phyloP scores from a whole-genome alignment of 805 yeast genomes.

The Candida glaebosa region DNA sequence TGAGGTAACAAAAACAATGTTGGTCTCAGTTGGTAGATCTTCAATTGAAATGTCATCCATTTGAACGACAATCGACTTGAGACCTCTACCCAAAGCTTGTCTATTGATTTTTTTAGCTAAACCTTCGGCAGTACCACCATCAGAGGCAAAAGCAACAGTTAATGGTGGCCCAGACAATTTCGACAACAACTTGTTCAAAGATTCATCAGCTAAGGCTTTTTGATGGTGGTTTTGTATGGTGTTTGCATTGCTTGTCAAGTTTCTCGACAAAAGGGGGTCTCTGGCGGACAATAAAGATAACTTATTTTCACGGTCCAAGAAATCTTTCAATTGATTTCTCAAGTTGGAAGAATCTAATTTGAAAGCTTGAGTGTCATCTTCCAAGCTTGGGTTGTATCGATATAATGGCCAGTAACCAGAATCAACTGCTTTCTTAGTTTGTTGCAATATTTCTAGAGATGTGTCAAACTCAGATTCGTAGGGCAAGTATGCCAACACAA shows the following conservation, averaged over 20 bases:
- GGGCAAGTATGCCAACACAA: constrained; percentile 88
- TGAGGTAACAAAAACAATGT: constrained; percentile 65
- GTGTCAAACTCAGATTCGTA: constrained; percentile 59
- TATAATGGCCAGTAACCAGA: constrained; percentile 97
- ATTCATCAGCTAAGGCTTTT: constrained; percentile 66
- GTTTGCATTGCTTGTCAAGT: constrained; percentile 60
- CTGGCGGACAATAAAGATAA: constrained; percentile 69
- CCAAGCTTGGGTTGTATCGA: constrained; percentile 69
- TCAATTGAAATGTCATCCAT: constrained; percentile 74
- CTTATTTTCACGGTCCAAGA: constrained; percentile 87
- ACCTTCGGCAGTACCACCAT: constrained; percentile 83
- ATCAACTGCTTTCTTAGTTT: constrained; percentile 86
- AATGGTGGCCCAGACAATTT: constrained; percentile 92
- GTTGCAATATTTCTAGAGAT: constrained; percentile 73
- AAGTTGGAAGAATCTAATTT: constrained; percentile 81
- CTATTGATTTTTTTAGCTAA: constrained; percentile 76
- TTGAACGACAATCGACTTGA: constrained; percentile 60
- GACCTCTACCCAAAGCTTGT: constrained; percentile 77
- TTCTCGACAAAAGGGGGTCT: constrained; percentile 74
- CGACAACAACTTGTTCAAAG: constrained; percentile 72
- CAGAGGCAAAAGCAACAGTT: constrained; percentile 83
- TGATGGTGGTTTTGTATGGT: constrained; percentile 57
- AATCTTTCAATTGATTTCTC: constrained; percentile 69
- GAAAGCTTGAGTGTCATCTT: constrained; percentile 55
- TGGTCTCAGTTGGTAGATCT: constrained; percentile 67